Conservation (phyloP, 345 rosid genomes). For the Anacardium occidentale region DNA sequence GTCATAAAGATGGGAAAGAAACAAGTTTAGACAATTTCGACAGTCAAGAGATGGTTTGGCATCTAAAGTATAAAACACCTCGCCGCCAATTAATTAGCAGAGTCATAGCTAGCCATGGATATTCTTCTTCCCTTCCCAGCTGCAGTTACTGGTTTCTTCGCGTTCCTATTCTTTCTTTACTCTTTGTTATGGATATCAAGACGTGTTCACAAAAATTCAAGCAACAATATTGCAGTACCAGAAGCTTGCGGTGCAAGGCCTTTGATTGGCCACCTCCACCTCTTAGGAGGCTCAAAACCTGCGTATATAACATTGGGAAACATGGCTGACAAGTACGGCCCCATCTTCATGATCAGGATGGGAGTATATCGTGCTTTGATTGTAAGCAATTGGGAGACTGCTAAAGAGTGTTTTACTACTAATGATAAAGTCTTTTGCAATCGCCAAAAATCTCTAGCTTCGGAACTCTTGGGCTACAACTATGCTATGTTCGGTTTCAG, state of each 20-base stretch:
- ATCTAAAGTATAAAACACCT: too few species aligned
- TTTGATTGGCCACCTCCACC: conserved; percentile 37
- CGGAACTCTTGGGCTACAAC: conserved; percentile 27
- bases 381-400: conserved; percentile 25
- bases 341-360: conserved; percentile 26
- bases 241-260: conserved; percentile 25
- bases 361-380: conserved; percentile 29
- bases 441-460: conserved; percentile 29
- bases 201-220: not conserved
- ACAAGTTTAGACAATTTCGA: too few species aligned
- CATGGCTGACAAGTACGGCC: conserved; percentile 32
- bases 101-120: not conserved
- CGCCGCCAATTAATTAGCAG: too few species aligned
- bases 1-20: too few species aligned
- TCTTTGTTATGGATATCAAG: not conserved
- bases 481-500: conserved; percentile 29
- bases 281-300: conserved; percentile 19
- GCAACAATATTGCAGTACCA: conserved; percentile 10
- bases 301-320: conserved; percentile 16
- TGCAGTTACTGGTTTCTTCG: not conserved
- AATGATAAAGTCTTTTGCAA: conserved; percentile 27
- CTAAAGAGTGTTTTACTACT: conserved; percentile 36
- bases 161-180: not conserved
- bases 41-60: too few species aligned
- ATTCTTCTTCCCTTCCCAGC: not conserved